These are phyloP conservation scores for Tulasnella sp. DNA, from an alignment of 768 basidiomycete genomes.

Conservation along the genomic window DNA sequence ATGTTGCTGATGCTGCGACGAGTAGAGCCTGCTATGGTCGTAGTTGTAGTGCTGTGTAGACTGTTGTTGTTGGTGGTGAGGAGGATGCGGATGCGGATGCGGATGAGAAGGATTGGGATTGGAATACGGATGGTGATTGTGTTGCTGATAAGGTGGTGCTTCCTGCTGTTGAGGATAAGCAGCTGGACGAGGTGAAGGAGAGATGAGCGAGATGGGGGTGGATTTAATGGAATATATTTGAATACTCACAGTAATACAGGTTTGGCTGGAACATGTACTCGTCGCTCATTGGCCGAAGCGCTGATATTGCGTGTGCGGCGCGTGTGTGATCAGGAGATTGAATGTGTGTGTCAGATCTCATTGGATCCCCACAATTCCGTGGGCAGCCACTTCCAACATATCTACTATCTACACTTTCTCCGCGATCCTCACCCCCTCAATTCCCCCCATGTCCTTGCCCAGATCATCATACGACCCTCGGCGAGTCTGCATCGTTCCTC, in stretches of 20 bases:
- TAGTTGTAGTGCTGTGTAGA: not conserved
- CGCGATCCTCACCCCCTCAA: too few species aligned
- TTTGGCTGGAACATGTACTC: slow-evolving; percentile 8
- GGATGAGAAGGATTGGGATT: not conserved
- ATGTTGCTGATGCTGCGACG: not conserved
- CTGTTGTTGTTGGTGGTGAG: too few species aligned
- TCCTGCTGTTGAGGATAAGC: slow-evolving; percentile 4
- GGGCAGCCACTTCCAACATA: not conserved
- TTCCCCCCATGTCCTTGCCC: slow-evolving; percentile 38
- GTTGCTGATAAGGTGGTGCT: not conserved
- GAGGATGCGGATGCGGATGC: not conserved
- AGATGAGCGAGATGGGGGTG: not conserved
- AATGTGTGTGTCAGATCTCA: not conserved
- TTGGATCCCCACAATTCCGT: not conserved
- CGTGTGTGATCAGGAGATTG: not conserved
- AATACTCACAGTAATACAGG: not conserved
- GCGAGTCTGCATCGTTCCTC: slow-evolving; percentile 76
- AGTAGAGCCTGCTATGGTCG: slow-evolving; percentile 4
- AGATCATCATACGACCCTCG: slow-evolving; percentile 74
- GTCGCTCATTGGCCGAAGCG: slow-evolving; percentile 11
- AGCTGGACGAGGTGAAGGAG: not conserved
- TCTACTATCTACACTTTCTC: too few species aligned
- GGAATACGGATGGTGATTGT: not conserved
- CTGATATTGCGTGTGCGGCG: not conserved
- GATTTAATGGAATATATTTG: not conserved